Conservation (phyloP, 805 yeast genomes). For the Blastobotrys parvus region DNA sequence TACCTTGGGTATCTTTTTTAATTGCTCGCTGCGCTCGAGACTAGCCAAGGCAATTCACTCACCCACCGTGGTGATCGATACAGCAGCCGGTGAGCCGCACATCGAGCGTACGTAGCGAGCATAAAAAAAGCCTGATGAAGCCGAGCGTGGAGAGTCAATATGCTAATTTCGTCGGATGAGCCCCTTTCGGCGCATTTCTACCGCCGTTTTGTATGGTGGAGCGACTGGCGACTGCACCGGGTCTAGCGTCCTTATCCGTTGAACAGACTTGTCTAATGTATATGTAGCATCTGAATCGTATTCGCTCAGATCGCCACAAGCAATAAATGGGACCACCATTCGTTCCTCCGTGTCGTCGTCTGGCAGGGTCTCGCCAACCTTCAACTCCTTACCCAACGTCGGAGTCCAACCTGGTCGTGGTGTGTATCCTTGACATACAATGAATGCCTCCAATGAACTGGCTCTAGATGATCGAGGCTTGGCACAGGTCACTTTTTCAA, state of each 20-base stretch:
- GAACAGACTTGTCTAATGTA: constrained; percentile 35
- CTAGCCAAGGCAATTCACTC: too few species aligned
- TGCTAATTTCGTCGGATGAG: constrained; percentile 32
- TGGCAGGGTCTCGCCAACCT: constrained; percentile 7
- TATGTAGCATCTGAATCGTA: constrained; percentile 96
- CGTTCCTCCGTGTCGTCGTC: constrained; percentile 45
- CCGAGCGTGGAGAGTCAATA: too few species aligned
- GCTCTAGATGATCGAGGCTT: constrained; percentile 95
- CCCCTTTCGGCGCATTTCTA: constrained; percentile 79
- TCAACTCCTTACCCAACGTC: constrained; percentile 2
- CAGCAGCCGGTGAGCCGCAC: too few species aligned
- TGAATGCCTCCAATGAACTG: constrained; percentile 86
- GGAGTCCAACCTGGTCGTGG: constrained; percentile 87
- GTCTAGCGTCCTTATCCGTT: constrained; percentile 45
- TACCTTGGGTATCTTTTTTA: too few species aligned
- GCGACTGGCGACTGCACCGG: constrained; percentile 96
- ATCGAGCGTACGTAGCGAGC: too few species aligned
- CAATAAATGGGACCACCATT: constrained; percentile 79
- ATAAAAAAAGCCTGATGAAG: too few species aligned
- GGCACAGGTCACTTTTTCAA: constrained; percentile 85
- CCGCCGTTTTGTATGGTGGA: constrained; percentile 90
- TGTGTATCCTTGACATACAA: constrained; percentile 81
- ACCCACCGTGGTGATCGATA: too few species aligned
- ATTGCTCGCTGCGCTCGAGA: too few species aligned
- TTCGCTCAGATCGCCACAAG: constrained; percentile 86